phyloP scores from a whole-genome alignment of 768 basidiomycete species.

The Rhodotorula toruloides region DNA sequence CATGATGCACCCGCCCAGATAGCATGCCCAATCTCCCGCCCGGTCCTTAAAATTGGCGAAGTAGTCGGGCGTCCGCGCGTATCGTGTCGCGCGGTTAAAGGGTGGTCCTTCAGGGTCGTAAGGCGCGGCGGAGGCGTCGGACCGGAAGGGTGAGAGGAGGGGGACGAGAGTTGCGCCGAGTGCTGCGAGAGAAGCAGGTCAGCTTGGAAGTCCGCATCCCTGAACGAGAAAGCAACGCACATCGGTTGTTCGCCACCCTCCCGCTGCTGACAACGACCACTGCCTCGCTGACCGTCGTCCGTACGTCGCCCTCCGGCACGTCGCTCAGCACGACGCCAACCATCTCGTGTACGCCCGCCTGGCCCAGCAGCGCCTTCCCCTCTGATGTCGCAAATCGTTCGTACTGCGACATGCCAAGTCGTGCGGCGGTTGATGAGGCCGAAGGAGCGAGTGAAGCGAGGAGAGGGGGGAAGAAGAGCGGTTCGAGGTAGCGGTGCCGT shows the following conservation, averaged over 20 bases:
- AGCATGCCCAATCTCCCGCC: constrained; percentile 32
- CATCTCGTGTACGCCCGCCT: constrained; percentile 59
- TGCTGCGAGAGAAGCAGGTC: constrained; percentile 8
- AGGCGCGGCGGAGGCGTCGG: constrained; percentile 9
- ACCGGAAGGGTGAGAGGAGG: constrained; percentile 29
- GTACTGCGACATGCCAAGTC: constrained; percentile 19
- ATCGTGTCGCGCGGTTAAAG: constrained; percentile 41
- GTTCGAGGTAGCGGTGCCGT: constrained; percentile 84
- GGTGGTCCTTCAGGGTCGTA: constrained; percentile 1
- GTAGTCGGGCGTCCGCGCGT: constrained; percentile 73
- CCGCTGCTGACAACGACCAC: constrained; percentile 66
- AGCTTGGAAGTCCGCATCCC: too few relatives aligned
- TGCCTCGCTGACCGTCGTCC: constrained; percentile 70
- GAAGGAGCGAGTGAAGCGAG: constrained; percentile 4
- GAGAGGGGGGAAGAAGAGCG: constrained; percentile 55
- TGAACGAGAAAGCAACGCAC: constrained; percentile 47
- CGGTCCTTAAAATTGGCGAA: constrained; percentile 63
- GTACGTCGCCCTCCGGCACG: constrained; percentile 59
- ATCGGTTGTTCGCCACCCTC: constrained; percentile 66
- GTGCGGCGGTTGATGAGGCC: not conserved
- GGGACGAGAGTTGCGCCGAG: constrained; percentile 23
- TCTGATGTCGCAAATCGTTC: not conserved
- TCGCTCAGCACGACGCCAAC: constrained; percentile 61
- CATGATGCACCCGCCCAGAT: constrained; percentile 39
- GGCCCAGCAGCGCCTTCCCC: not conserved